Evolutionary conservation across 1,139 yeast species (phyloP).

Genomic region (Debaryomyces sp.): DNA sequence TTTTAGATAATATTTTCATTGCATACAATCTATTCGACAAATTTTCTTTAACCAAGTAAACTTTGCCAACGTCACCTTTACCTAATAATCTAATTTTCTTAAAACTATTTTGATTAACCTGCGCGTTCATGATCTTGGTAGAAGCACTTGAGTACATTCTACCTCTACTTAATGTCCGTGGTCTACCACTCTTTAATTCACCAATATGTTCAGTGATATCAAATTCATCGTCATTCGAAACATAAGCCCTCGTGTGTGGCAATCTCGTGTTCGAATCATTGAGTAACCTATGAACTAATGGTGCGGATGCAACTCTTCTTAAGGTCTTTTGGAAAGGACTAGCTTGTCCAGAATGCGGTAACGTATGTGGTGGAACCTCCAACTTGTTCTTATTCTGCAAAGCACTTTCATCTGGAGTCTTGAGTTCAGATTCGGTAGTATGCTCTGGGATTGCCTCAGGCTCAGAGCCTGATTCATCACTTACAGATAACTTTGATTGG

Average conservation of each 20-base stretch:
- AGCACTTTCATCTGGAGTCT: neutral
- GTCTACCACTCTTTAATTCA: slow-evolving; percentile 49
- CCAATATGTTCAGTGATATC: slow-evolving; percentile 57
- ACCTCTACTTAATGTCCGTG: slow-evolving; percentile 56
- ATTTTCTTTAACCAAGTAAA: slow-evolving; percentile 85
- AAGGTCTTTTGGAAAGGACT: slow-evolving; percentile 55
- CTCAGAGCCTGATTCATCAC: slow-evolving; percentile 15
- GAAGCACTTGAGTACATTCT: slow-evolving; percentile 74
- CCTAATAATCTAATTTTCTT: slow-evolving; percentile 88
- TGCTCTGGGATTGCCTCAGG: neutral
- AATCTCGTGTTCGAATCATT: slow-evolving; percentile 24
- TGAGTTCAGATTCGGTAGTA: neutral
- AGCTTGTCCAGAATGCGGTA: slow-evolving; percentile 9
- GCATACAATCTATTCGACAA: slow-evolving; percentile 77
- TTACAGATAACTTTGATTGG: slow-evolving; percentile 11
- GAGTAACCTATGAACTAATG: slow-evolving; percentile 51
- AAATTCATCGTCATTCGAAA: slow-evolving; percentile 27
- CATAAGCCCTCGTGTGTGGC: slow-evolving; percentile 9
- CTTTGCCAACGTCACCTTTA: slow-evolving; percentile 98
- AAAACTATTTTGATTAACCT: slow-evolving; percentile 84
- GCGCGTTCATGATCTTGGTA: slow-evolving; percentile 71
- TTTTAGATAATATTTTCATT: slow-evolving; percentile 86
- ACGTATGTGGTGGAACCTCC: slow-evolving; percentile 3
- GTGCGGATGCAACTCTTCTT: slow-evolving; percentile 82
- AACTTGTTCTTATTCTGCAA: neutral